phyloP scores from a whole-genome alignment of 2,329 filamentous ascomycete genomes.

The Spiromastix sp. region DNA sequence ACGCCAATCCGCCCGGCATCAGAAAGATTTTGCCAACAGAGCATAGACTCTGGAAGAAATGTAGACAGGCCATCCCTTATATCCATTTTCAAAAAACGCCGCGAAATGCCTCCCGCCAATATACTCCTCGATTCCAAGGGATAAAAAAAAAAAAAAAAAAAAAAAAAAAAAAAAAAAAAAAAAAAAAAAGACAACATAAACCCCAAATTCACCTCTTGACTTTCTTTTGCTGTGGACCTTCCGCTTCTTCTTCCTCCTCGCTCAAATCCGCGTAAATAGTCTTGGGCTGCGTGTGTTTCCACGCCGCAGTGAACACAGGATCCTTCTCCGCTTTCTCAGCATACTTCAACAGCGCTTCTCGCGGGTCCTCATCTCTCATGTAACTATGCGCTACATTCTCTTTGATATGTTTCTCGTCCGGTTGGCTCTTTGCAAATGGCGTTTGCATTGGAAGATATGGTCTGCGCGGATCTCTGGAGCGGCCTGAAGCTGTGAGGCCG shows the following conservation, averaged over 20 bases:
- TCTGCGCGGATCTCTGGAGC: conserved; percentile 65
- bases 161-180: conserved; percentile 1
- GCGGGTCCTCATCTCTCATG: conserved; percentile 93
- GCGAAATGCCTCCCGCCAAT: too few relatives aligned
- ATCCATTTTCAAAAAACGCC: too few relatives aligned
- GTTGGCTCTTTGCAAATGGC: conserved; percentile 81
- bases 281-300: conserved; percentile 82
- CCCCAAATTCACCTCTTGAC: conserved; percentile 48
- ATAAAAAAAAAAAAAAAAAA: conserved; percentile 10
- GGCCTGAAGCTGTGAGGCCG: conserved; percentile 68
- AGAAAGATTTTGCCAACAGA: not conserved
- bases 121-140: conserved; percentile 1
- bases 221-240: conserved; percentile 43
- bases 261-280: conserved; percentile 84
- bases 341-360: conserved; percentile 90
- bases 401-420: conserved; percentile 80
- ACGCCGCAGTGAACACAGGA: conserved; percentile 88
- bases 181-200: conserved; percentile 9
- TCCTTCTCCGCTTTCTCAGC: conserved; percentile 87
- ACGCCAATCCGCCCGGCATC: too few relatives aligned
- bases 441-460: conserved; percentile 79
- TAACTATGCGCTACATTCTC: conserved; percentile 79
- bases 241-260: conserved; percentile 59
- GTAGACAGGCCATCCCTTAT: too few relatives aligned
- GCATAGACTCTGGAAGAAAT: too few relatives aligned